Evolutionary conservation across 2,329 filamentous ascomycete species (phyloP).

Genomic region (Aspergillus phoenicis): DNA sequence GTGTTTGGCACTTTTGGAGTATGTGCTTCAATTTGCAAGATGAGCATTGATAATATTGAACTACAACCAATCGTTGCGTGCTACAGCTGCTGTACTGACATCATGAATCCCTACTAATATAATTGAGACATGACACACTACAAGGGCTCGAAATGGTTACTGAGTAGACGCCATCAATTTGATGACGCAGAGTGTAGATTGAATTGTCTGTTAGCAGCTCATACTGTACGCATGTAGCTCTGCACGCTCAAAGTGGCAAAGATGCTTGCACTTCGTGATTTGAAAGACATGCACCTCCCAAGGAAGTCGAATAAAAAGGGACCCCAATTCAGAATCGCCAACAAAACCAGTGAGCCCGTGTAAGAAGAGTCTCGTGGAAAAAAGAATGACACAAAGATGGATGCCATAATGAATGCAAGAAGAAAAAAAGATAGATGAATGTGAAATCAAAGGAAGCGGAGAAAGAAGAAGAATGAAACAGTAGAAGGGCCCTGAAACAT

Average conservation of each 20-base stretch:
- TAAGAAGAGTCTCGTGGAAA: slow-evolving; percentile 10
- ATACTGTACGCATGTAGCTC: slow-evolving; percentile 2
- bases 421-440: slow-evolving; percentile 11
- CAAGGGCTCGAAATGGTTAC: neutral
- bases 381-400: slow-evolving; percentile 14
- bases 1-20: too few relatives aligned
- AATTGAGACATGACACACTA: too few relatives aligned
- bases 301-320: slow-evolving; percentile 1
- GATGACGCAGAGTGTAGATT: slow-evolving; percentile 21
- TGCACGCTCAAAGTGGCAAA: neutral
- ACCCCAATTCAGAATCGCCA: slow-evolving; percentile 7
- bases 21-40: too few relatives aligned
- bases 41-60: too few relatives aligned
- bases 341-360: slow-evolving; percentile 12
- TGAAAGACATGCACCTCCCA: slow-evolving; percentile 17
- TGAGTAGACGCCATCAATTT: neutral
- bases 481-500: slow-evolving; percentile 23
- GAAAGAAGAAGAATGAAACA: slow-evolving; percentile 15
- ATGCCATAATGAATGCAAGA: slow-evolving; percentile 15
- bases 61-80: too few relatives aligned
- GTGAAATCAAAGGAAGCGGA: slow-evolving; percentile 16
- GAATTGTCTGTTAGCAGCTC: slow-evolving; percentile 14
- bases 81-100: too few relatives aligned
- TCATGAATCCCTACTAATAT: too few relatives aligned
- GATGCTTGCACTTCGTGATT: slow-evolving; percentile 8